phyloP scores from a whole-genome alignment of 345 rosid species.

The Stellera chamaejasme region DNA sequence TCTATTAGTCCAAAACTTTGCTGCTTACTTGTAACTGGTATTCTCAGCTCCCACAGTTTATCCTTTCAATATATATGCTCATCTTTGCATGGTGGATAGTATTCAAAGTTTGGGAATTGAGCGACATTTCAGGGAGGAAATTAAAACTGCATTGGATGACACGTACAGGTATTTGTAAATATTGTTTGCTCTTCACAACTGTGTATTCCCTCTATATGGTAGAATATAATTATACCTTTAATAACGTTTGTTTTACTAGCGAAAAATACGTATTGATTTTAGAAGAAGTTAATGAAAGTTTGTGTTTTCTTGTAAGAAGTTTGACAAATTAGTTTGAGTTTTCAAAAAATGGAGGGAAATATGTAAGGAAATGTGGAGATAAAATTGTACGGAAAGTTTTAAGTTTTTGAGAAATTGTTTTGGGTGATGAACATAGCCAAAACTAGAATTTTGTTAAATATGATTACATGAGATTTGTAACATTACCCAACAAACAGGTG shows the following conservation, averaged over 20 bases:
- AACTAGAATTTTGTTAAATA: constrained; percentile 3
- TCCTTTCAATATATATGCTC: constrained; percentile 50
- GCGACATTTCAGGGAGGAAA: constrained; percentile 52
- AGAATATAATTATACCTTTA: no score
- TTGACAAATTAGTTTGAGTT: no score
- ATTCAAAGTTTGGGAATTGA: constrained; percentile 68
- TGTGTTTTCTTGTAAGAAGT: no score
- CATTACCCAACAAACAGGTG: constrained; percentile 35
- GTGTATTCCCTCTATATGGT: not conserved
- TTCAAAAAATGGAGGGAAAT: no score
- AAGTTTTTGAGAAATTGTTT: no score
- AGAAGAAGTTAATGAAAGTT: no score
- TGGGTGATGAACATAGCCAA: no score
- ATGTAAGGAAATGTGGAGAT: no score
- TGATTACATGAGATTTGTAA: constrained; percentile 11
- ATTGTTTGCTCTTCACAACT: constrained; percentile 1
- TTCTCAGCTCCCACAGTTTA: constrained; percentile 68
- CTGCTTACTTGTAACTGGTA: constrained; percentile 12
- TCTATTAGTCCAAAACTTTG: not conserved
- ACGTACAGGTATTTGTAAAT: constrained; percentile 43
- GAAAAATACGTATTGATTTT: no score
- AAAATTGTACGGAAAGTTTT: no score
- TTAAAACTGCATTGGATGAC: constrained; percentile 39
- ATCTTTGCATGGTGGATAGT: constrained; percentile 48
- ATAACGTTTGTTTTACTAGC: no score